Evolutionary conservation across 225 moss, liverwort and hornwort species (phyloP), one percentile per base, ranked within the genome.

Genomic region (Asterella californica): DNA sequence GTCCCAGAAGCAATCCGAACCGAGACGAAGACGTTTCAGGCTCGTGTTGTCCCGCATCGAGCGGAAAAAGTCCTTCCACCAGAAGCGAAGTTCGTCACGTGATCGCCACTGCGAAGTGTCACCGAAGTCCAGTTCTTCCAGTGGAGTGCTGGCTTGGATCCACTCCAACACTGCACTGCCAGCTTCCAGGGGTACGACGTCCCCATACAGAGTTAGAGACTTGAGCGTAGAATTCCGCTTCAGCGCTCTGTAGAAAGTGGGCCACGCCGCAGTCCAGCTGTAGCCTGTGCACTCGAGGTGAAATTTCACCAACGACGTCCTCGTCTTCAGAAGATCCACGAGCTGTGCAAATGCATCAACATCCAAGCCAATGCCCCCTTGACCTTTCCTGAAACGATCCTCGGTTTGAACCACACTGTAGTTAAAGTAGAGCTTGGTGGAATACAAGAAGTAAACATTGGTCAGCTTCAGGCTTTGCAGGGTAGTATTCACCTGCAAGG

Each of bases 11-110:
- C 69, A 68, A 49, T 68, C 67, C 10, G 67, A 68, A 55, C 67
- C 68, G 27, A 79, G 68, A 14, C 69, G 50, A 18, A 79, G 79
- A 5, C 79, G 67, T 37, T 22, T 68, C 12, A 79, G 79, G 50
- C 79, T 79, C 70, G 79, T 68, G 69, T 79, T 79, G 37, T 68
- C 69, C 12, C 79, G 48, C 36, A 79, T 69, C 14, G 79, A 78
- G 4, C 78, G 60, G 78, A 78, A 78, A 30, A 78, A 78, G 29
- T 78, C 78, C 65, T 78, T 78, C 78, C 78, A 78, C 78, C 78
- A 78, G 65, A 78, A 78, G 46, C 78, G 63, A 64, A 78, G 78
- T 42, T 78, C 78, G 18, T 78, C 78, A 9, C 78, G 38, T 24
- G 78, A 78, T 64, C 78, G 78, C 78, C 78, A 78, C 47, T 78